phyloP scores from a whole-genome alignment of 371 early-diverging fungal species.

The Haplosporangium sp. region DNA sequence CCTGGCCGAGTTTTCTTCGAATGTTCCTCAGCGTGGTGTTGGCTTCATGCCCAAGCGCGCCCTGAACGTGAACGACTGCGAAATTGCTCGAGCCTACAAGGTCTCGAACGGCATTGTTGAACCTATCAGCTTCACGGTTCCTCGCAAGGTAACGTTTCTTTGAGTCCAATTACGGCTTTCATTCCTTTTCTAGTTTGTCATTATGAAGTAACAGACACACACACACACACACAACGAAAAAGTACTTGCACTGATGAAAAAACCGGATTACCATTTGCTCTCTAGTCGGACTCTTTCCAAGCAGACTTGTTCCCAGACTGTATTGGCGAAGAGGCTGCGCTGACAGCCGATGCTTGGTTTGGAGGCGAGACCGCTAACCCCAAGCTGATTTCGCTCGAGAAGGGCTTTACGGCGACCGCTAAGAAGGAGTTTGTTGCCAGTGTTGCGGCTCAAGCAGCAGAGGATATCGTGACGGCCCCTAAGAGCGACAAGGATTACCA shows the following conservation, averaged over 20 bases:
- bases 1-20: conserved; percentile 89
- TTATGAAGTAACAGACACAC: no score
- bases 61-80: conserved; percentile 85
- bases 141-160: conserved; percentile 81
- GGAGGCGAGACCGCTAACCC: conserved; percentile 85
- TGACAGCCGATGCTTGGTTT: conserved; percentile 93
- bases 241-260: neutral
- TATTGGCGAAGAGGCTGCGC: conserved; percentile 82
- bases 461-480: conserved; percentile 47
- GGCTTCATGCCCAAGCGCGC: conserved; percentile 95
- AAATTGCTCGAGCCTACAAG: conserved; percentile 94
- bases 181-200: no score
- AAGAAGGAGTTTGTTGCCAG: conserved; percentile 84
- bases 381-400: conserved; percentile 84
- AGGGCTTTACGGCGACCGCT: conserved; percentile 75
- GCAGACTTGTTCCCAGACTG: conserved; percentile 94
- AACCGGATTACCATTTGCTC: neutral
- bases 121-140: conserved; percentile 96
- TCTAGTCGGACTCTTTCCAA: conserved; percentile 96
- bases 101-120: conserved; percentile 88
- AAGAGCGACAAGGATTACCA: conserved; percentile 69
- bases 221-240: neutral
- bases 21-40: conserved; percentile 95
- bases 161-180: no score
- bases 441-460: conserved; percentile 66